These are phyloP conservation scores for Globisporangium lucens DNA, from an alignment of 352 stramenopile genomes.

Conservation along the genomic window DNA sequence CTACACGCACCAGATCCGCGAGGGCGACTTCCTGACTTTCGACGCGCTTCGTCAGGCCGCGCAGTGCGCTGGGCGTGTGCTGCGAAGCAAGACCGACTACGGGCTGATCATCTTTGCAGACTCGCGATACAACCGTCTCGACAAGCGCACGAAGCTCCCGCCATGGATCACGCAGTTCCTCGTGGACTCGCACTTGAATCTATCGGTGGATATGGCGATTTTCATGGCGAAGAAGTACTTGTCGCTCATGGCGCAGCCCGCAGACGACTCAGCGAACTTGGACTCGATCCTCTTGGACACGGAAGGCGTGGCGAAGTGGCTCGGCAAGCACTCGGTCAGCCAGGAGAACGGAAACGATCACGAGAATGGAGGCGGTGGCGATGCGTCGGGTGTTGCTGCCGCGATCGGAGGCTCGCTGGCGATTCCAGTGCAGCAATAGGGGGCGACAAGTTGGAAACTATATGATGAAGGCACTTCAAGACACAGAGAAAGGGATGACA, in stretches of 20 bases:
- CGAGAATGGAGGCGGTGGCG: neutral
- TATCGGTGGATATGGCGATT: slow-evolving; percentile 96
- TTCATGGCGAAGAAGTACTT: slow-evolving; percentile 96
- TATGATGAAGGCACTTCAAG: too few species aligned
- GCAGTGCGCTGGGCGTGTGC: slow-evolving; percentile 97
- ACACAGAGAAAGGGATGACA: too few species aligned
- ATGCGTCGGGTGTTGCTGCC: slow-evolving; percentile 1
- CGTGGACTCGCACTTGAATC: slow-evolving; percentile 93
- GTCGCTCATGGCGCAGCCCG: slow-evolving; percentile 94
- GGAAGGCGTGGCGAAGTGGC: slow-evolving; percentile 83
- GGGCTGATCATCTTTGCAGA: slow-evolving; percentile 98
- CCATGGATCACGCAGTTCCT: slow-evolving; percentile 99
- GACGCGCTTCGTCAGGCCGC: slow-evolving; percentile 96
- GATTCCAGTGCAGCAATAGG: slow-evolving; percentile 13
- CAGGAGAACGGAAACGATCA: neutral
- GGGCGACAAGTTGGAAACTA: too few species aligned
- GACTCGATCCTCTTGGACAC: slow-evolving; percentile 93
- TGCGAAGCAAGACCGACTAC: slow-evolving; percentile 99
- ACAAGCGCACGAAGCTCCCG: slow-evolving; percentile 98
- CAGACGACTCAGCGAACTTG: slow-evolving; percentile 89
- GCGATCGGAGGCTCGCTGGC: neutral
- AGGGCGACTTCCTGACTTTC: slow-evolving; percentile 98
- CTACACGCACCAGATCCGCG: slow-evolving; percentile 90
- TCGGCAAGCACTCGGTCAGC: slow-evolving; percentile 35
- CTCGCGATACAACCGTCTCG: slow-evolving; percentile 96